Base-by-base conservation (phyloP, 441 rosid species). In the Erysimum cheiri region DNA sequence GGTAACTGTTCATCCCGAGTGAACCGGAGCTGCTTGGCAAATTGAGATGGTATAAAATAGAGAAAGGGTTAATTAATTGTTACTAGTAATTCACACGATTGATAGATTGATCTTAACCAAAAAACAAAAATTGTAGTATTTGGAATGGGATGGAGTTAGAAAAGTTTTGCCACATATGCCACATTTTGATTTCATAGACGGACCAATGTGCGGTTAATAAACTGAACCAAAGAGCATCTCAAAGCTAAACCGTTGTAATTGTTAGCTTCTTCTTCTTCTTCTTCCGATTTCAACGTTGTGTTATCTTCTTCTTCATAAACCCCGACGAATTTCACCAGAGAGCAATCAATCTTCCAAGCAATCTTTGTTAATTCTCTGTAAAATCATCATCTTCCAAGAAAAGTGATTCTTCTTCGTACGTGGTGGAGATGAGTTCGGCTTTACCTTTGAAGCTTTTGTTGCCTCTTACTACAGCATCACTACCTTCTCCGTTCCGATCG, bases 361-460 rank as follows among this genome's bases (percentile, higher is more conserved):
- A 22, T 22, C 24, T 22, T 22, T 22, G 24, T 22, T 22, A 22
- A 22, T 22, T 22, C 22, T 61, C 29, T 6, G 54, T 40, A 14
- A 44, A 43, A 61, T 8, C 54, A 17, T 46, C 31, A 17, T 46
- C 31, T 15, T 4, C 4, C 2, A 3, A 47, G 11, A 14, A 10
- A 63, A 47, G 5, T 12, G 43, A 15, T 6, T 5, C 43, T 8
- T 46, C 43, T 6, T 55, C 41, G 31, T 57, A 50, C 5, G 46
- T 31, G 67, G 41, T 48, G 57, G 56, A 48, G 71, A 85, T 84
- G 86, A 80, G 78, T 64, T 61, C 78, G 57, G 58, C 81, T 53
- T 63, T 84, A 26, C 80, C 88, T 44, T 69, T 66, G 88, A 82
- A 83, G 79, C 83, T 82, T 44, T 43, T 83, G 71, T 65, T 83